Evolutionary conservation across 2,329 filamentous ascomycete genomes (phyloP).

Genomic region (Westerdykella ornata): DNA sequence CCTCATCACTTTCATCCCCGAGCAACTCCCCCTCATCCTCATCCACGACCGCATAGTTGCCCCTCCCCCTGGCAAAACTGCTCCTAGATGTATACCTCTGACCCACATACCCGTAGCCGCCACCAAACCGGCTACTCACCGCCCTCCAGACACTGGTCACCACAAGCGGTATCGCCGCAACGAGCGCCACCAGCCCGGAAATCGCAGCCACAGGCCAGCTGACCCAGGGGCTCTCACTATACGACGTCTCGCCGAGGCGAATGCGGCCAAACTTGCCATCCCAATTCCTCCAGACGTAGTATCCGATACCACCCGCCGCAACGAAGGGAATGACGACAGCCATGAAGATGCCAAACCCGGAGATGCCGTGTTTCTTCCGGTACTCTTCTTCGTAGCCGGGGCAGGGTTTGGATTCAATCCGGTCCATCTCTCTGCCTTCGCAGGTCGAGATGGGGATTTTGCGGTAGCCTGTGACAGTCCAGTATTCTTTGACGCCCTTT

Average conservation of each 20-base stretch:
- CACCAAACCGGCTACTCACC: conserved; percentile 45
- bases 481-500: conserved; percentile 72
- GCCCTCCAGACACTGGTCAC: conserved; percentile 66
- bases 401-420: conserved; percentile 58
- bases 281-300: conserved; percentile 81
- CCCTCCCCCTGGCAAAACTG: conserved; percentile 77
- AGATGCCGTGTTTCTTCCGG: conserved; percentile 61
- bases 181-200: conserved; percentile 50
- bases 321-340: conserved; percentile 70
- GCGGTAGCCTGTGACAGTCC: conserved; percentile 79
- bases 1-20: conserved; percentile 89
- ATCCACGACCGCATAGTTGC: conserved; percentile 84
- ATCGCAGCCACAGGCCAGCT: conserved; percentile 59
- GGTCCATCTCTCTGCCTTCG: conserved; percentile 66
- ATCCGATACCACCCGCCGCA: conserved; percentile 66
- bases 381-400: conserved; percentile 77
- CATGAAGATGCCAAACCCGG: conserved; percentile 74
- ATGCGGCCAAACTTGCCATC: conserved; percentile 84
- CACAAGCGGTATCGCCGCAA: conserved; percentile 58
- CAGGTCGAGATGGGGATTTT: conserved; percentile 88
- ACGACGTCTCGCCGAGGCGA: conserved; percentile 65
- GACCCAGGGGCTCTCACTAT: conserved; percentile 69
- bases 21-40: conserved; percentile 92
- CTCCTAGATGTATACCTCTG: conserved; percentile 79
- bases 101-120: conserved; percentile 42